A percentile compares a stretch with the other conserved stretches of the same genome.
These are phyloP conservation scores for Microdochium nivale DNA, from an alignment of 2,329 filamentous ascomycete species.

Conservation along the genomic window DNA sequence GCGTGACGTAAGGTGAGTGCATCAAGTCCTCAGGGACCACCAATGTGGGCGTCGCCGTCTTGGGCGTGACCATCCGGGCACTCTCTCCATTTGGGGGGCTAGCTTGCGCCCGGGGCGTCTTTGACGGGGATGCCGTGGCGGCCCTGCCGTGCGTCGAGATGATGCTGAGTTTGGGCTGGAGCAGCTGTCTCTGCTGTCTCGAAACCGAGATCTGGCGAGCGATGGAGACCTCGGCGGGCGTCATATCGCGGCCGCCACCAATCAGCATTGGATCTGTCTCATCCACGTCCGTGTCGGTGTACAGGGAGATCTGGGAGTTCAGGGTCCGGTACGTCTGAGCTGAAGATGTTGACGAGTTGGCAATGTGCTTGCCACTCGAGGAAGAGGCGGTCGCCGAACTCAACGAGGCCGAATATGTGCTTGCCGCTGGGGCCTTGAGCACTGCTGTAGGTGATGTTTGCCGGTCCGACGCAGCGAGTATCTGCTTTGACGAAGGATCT, in stretches of 20 bases:
- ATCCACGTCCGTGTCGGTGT: conserved; percentile 4
- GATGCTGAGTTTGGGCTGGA: conserved; percentile 40
- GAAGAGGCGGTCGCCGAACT: neutral
- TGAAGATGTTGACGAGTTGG: neutral
- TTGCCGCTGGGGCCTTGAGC: neutral
- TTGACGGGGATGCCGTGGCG: neutral
- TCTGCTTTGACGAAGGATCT: neutral
- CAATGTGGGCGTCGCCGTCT: conserved; percentile 35
- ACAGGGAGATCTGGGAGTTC: neutral
- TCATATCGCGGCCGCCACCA: conserved; percentile 14
- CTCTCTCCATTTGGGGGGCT: conserved; percentile 19
- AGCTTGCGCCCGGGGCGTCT: conserved; percentile 2
- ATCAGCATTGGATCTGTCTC: neutral
- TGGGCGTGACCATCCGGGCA: conserved; percentile 25
- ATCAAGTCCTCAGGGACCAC: conserved; percentile 26
- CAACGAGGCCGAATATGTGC: neutral
- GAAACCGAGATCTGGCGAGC: conserved; percentile 61
- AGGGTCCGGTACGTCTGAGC: neutral
- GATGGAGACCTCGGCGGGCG: conserved; percentile 57
- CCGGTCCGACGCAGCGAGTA: neutral
- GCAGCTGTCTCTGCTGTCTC: conserved; percentile 48
- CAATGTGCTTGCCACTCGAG: neutral
- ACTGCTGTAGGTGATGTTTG: neutral
- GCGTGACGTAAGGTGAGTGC: conserved; percentile 4
- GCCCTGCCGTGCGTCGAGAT: conserved; percentile 10